Evolutionary conservation across 805 yeast genomes (phyloP).

Genomic region (Candida tammaniensis): DNA sequence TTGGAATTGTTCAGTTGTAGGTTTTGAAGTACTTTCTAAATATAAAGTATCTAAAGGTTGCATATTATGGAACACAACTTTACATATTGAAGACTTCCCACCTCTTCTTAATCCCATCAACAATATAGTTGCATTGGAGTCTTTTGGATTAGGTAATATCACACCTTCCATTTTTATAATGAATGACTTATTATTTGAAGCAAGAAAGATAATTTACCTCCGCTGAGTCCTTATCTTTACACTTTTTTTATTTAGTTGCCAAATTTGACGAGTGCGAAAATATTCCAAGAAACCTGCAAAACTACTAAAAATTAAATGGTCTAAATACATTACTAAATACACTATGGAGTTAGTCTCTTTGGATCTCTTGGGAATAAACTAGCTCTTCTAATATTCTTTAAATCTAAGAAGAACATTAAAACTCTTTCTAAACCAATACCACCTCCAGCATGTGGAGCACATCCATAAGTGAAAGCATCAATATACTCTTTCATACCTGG

Average conservation of each 20-base stretch:
- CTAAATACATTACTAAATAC: background rate
- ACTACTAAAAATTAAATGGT: background rate
- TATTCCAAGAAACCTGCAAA: no score
- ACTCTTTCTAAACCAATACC: conserved; percentile 99
- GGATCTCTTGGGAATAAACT: conserved; percentile 99
- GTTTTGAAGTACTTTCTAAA: conserved; percentile 84
- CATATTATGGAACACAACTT: conserved; percentile 95
- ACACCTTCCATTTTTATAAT: conserved; percentile 18
- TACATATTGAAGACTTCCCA: conserved; percentile 93
- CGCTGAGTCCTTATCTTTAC: no score
- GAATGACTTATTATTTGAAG: no score
- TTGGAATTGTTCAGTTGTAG: conserved; percentile 78
- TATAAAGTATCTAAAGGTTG: conserved; percentile 92
- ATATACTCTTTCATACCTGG: conserved; percentile 89
- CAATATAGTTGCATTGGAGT: conserved; percentile 74
- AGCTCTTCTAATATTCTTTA: conserved; percentile 98
- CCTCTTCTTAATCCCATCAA: conserved; percentile 87
- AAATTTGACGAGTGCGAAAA: no score
- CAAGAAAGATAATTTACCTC: no score
- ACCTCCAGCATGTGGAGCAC: conserved; percentile 99
- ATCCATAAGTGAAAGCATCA: conserved; percentile 90
- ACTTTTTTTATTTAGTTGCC: no score
- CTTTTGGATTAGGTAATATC: conserved; percentile 35
- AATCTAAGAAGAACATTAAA: conserved; percentile 94
- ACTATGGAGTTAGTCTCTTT: conserved; percentile 79